These are phyloP conservation scores for Arthrobotrys iridis DNA, from an alignment of 2,329 filamentous ascomycete species.

Conservation along the genomic window DNA sequence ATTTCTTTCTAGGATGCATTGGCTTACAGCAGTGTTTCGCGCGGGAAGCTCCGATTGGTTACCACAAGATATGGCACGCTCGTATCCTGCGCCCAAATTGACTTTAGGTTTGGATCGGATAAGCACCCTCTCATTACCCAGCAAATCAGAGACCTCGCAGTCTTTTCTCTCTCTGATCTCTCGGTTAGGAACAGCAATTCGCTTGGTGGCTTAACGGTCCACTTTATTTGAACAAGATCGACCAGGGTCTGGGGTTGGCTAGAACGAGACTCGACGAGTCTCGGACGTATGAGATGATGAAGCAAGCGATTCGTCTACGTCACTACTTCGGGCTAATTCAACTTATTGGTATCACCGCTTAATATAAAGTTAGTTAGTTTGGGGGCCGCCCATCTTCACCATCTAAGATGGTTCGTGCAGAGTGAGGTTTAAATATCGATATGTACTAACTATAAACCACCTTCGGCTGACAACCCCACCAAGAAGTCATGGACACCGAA, in stretches of 20 bases:
- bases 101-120: slow-evolving; percentile 2
- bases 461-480: neutral
- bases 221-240: slow-evolving; percentile 14
- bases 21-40: too few species aligned
- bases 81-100: neutral
- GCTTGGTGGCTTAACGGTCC: slow-evolving; percentile 33
- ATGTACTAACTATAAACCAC: neutral
- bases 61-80: slow-evolving; percentile 5
- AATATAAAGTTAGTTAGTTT: too few species aligned
- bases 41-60: slow-evolving; percentile 27
- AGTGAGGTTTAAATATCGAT: too few species aligned
- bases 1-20: neutral
- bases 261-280: slow-evolving; percentile 30
- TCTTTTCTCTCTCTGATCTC: slow-evolving; percentile 13
- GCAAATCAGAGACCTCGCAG: slow-evolving; percentile 16
- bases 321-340: neutral
- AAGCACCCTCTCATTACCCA: neutral
- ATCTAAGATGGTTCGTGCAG: too few species aligned
- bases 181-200: slow-evolving; percentile 33
- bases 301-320: neutral
- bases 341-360: too few species aligned
- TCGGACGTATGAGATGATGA: slow-evolving; percentile 1
- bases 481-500: neutral
- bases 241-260: slow-evolving; percentile 34
- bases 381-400: too few species aligned